Base-by-base conservation (phyloP, 495 filamentous ascomycete species). In the Aspergillus panamensis region DNA sequence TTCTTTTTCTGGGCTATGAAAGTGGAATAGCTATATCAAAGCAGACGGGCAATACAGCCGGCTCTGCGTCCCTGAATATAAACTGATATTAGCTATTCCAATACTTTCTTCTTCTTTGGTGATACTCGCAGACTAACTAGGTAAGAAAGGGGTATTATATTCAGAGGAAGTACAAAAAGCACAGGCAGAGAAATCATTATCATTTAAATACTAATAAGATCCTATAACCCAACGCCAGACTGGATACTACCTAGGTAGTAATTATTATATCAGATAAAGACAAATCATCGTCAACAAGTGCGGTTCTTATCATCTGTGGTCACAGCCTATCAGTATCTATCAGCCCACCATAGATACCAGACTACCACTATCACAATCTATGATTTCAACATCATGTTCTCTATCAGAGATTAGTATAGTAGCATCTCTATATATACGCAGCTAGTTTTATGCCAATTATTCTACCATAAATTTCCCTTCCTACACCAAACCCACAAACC, bases 221-320 rank as follows among this genome's bases (percentile, higher is more conserved):
- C 6, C 4, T n/a, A 45, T 20, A 45, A 20, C 42, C 16, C 5
- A 20, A 45, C 20, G 6, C 19, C 19, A 9, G 6, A 13, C n/a
- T 3, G 19, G 19, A 45, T 6, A 20, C 16, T 20, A n/a, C n/a
- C n/a, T n/a, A n/a, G n/a, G n/a, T n/a, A n/a, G n/a, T n/a, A n/a
- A n/a, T n/a, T n/a, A 6, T 45, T 45, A 25, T 43, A n/a, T 14
- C 42, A 45, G 42, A 45, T 40, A 42, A 53, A 53, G 37, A 25
- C 35, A 30, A 29, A 30, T 29, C 14, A 20, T 25, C 16, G 16
- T 33, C 35, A 53, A 43, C 10, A 25, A 39, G 33, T 31, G 30
- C 16, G 30, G 13, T 53, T 30, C 53, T 56, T 56, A 56, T 56
- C 53, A 48, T 48, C n/a, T 12, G n/a, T 16, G 29, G n/a, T 5